Base-by-base conservation (phyloP, 768 basidiomycete species). In the Hirschioporus abietinus region DNA sequence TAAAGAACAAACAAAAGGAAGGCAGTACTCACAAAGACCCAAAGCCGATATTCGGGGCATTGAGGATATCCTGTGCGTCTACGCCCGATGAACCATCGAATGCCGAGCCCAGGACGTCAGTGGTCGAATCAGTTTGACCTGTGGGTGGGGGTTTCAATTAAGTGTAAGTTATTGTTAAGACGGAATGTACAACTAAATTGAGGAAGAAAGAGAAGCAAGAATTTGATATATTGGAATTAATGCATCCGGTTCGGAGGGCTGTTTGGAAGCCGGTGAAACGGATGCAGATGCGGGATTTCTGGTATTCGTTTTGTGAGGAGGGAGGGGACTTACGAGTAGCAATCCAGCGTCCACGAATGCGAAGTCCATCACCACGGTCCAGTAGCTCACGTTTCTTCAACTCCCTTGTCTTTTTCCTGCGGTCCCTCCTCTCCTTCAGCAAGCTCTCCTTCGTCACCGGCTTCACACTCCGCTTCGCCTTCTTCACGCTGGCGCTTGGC, bases 1-100 rank as follows among this genome's bases (percentile, higher is more conserved):
- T 20, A 15, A 52, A 52, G 42, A 52, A 52, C 8, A 15, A 12
- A 52, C 42, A 15, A 52, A 52, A 52, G 42, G 42, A 20, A 12
- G 5, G 12, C 42, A 30, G 15, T 26, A 60, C 69, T 58, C 42
- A 71, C 70, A 88, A 88, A 20, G 85, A 79, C 35, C 80, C 76
- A 69, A 88, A 88, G 7, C 81, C 83, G 67, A 90, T 84, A 12
- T 82, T 57, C 0, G 85, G 84, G 66, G 87, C 86, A 64, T 75
- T 84, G 65, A 81, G 68, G 63, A 90, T 86, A 68, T 90, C 89
- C 70, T 87, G 84, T 65, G 83, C 85, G 72, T 91, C 89, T 23
- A 90, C 86, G 35, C 88, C 88, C 35, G 78, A 77, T n/a, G 85
- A 80, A 0, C 89, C 89, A 71, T 90, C 84, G 67, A 84, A 87